Evolutionary conservation across 352 stramenopile species (phyloP).

Genomic region (Phytophthora meadii): DNA sequence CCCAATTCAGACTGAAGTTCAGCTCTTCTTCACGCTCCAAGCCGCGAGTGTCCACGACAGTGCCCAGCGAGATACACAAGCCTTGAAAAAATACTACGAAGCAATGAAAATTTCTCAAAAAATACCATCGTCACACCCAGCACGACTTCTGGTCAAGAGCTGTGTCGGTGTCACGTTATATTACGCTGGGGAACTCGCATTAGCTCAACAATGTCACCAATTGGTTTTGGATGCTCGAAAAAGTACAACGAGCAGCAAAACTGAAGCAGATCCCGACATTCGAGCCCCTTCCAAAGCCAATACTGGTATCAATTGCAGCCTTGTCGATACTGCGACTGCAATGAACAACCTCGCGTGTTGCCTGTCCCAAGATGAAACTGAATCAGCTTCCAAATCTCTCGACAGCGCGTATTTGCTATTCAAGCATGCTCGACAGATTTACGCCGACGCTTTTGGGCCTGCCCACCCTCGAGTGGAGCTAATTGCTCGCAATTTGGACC

Average conservation of each 20-base stretch:
- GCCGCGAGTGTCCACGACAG: conserved; percentile 67
- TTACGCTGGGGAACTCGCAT: conserved; percentile 52
- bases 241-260: conserved; percentile 25
- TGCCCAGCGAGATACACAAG: conserved; percentile 52
- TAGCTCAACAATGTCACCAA: conserved; percentile 66
- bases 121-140: conserved; percentile 45
- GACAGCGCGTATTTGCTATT: conserved; percentile 69
- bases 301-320: background rate
- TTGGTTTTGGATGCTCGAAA: conserved; percentile 54
- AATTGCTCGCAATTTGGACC: conserved; percentile 58
- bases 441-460: conserved; percentile 49
- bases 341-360: conserved; percentile 85
- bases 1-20: conserved; percentile 36
- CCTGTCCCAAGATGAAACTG: conserved; percentile 57
- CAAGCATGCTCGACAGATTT: conserved; percentile 56
- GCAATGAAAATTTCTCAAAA: conserved; percentile 49
- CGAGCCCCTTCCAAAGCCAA: conserved; percentile 10
- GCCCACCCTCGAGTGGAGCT: conserved; percentile 53
- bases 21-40: conserved; percentile 62
- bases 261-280: conserved; percentile 9
- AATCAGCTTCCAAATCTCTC: conserved; percentile 34
- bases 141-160: conserved; percentile 51
- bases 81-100: conserved; percentile 57
- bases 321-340: conserved; percentile 69
- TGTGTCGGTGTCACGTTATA: conserved; percentile 65